A percentile compares a stretch with the other conserved stretches of the same genome.
These are phyloP conservation scores for Eimeria brunetti DNA, from an alignment of 169 alveolate species.

Conservation along the genomic window DNA sequence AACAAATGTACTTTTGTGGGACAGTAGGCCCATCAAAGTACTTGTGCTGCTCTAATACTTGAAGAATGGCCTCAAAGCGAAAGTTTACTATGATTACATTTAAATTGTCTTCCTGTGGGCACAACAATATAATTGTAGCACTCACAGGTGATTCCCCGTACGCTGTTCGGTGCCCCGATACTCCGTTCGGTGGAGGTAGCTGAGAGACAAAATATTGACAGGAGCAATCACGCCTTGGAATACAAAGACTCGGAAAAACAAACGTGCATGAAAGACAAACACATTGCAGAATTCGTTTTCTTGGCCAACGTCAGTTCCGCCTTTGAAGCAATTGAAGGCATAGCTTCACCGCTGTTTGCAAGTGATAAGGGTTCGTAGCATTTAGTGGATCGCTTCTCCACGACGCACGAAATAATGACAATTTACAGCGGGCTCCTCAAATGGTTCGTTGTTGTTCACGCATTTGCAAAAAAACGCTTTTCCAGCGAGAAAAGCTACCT, in stretches of 20 bases:
- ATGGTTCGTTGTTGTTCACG: neutral
- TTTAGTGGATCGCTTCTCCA: neutral
- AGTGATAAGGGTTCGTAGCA: neutral
- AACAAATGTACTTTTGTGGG: neutral
- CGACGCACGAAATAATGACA: neutral
- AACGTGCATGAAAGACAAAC: no score
- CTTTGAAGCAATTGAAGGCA: neutral
- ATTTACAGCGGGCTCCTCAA: no score
- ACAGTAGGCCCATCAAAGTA: neutral
- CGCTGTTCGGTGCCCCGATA: conserved; percentile 9
- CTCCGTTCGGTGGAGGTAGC: conserved; percentile 54
- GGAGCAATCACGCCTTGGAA: neutral
- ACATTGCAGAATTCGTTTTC: neutral
- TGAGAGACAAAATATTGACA: neutral
- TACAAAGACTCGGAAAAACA: neutral
- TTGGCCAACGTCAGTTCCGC: neutral
- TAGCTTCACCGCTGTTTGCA: neutral
- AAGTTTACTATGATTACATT: neutral
- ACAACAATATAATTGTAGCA: neutral
- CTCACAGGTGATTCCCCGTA: conserved; percentile 61
- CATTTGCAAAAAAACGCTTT: neutral
- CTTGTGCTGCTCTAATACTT: neutral
- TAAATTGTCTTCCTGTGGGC: neutral
- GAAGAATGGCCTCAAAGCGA: neutral
- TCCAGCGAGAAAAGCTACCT: neutral